A percentile compares a stretch with the other conserved stretches of the same genome.
Conservation (phyloP, 176 grass and related monocot species). For the Urochloa ruziziensis region DNA sequence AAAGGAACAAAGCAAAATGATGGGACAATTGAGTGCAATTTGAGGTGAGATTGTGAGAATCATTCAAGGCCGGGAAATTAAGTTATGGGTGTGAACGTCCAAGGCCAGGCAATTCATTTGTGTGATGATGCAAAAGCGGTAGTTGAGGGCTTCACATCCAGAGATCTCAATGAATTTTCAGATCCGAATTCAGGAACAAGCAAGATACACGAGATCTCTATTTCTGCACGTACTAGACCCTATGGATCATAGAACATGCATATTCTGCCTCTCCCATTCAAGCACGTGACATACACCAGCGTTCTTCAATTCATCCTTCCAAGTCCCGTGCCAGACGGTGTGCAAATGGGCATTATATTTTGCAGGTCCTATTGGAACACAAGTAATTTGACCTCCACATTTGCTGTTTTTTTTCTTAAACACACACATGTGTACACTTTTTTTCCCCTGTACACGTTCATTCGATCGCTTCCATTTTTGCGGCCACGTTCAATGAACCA, state of each 20-base stretch:
- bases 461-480: not conserved
- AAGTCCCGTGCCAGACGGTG: too few relatives aligned
- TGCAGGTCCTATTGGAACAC: not conserved
- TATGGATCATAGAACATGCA: not conserved
- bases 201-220: not conserved
- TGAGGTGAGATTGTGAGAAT: too few relatives aligned
- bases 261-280: not conserved
- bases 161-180: not conserved
- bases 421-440: not conserved
- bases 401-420: not conserved
- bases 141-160: not conserved
- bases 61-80: too few relatives aligned
- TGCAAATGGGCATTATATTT: not conserved
- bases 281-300: not conserved
- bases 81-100: not conserved
- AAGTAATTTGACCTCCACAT: not conserved
- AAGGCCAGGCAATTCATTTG: not conserved
- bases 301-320: too few relatives aligned
- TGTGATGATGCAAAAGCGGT: not conserved
- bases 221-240: not conserved
- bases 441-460: not conserved
- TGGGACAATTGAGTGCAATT: too few relatives aligned
- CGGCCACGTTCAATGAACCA: not conserved
- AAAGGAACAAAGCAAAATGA: too few relatives aligned
- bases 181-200: not conserved